Evolutionary conservation across 176 grass and related monocot species (phyloP).

Genomic region (Bothriochloa decipiens): DNA sequence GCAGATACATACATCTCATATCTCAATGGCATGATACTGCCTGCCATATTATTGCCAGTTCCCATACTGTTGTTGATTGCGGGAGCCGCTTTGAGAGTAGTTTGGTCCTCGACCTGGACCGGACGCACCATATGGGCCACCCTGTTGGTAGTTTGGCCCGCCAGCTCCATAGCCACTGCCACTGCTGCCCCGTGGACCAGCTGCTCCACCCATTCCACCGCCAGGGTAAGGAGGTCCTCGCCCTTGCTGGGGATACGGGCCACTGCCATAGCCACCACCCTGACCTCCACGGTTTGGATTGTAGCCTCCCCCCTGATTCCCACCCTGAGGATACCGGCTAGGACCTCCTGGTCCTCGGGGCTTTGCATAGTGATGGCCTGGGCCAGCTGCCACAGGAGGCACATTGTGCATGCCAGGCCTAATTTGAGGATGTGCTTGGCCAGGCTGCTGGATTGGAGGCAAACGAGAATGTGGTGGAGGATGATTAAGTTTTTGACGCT

Average conservation of each 20-base stretch:
- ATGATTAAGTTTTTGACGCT: constrained; percentile 89
- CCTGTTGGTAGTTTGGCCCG: constrained; percentile 66
- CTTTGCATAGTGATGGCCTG: constrained; percentile 83
- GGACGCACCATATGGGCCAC: constrained; percentile 66
- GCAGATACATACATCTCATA: not conserved
- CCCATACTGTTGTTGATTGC: constrained; percentile 81
- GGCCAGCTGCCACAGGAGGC: constrained; percentile 66
- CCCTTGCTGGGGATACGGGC: constrained; percentile 71
- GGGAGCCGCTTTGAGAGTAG: constrained; percentile 56
- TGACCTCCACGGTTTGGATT: constrained; percentile 78
- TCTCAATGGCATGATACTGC: not conserved
- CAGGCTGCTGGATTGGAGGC: constrained; percentile 85
- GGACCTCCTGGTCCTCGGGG: constrained; percentile 79
- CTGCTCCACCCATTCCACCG: constrained; percentile 51
- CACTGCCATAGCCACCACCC: constrained; percentile 68
- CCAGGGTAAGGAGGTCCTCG: constrained; percentile 66
- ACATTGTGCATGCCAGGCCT: constrained; percentile 69
- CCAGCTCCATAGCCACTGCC: constrained; percentile 55
- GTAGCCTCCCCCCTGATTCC: constrained; percentile 62
- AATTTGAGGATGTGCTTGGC: constrained; percentile 70
- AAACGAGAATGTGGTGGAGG: constrained; percentile 82
- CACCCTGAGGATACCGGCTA: constrained; percentile 71
- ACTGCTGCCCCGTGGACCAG: constrained; percentile 42
- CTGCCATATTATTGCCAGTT: constrained; percentile 61
- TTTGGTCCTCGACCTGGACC: constrained; percentile 67